Percentiles rank a stretch among this genome's conserved stretches.
Conservation (phyloP, 2,329 filamentous ascomycete species). For the Penicillium verrucosum region DNA sequence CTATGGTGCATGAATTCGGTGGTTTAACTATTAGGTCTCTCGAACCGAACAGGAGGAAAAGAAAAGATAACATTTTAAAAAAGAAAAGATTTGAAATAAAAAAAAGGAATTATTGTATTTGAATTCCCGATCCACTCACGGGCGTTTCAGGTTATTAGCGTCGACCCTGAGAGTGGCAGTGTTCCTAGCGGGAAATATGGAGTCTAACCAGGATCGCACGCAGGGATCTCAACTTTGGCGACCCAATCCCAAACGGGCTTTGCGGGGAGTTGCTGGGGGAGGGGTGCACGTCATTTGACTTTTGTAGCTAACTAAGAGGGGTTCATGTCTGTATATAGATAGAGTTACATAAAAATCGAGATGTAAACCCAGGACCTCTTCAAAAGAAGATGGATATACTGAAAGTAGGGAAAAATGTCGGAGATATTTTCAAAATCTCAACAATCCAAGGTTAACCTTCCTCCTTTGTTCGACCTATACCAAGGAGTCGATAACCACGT, state of each 20-base stretch:
- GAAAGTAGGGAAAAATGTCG: neutral
- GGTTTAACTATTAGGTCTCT: neutral
- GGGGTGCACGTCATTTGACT: slow-evolving; percentile 17
- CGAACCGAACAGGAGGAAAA: slow-evolving; percentile 2
- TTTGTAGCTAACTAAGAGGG: neutral
- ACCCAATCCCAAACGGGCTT: slow-evolving; percentile 23
- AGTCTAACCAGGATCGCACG: slow-evolving; percentile 29
- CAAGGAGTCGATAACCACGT: slow-evolving; percentile 13
- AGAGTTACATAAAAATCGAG: neutral
- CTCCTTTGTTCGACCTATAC: slow-evolving; percentile 1
- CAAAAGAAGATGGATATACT: neutral
- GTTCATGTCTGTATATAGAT: neutral
- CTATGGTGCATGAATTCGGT: neutral
- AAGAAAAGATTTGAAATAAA: neutral
- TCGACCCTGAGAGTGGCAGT: slow-evolving; percentile 33
- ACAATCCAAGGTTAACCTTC: slow-evolving; percentile 1
- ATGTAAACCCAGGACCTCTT: neutral
- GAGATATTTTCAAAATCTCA: neutral
- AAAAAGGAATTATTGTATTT: neutral
- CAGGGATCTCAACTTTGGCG: slow-evolving; percentile 25
- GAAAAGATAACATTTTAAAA: neutral
- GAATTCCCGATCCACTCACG: slow-evolving; percentile 5
- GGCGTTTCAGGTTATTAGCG: slow-evolving; percentile 35
- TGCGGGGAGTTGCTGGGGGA: slow-evolving; percentile 24
- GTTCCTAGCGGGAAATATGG: slow-evolving; percentile 23